A percentile compares a stretch with the other conserved stretches of the same genome.
Evolutionary conservation across 1,284 basidiomycete species (phyloP).

Genomic region (Rhodotorula sp.): DNA sequence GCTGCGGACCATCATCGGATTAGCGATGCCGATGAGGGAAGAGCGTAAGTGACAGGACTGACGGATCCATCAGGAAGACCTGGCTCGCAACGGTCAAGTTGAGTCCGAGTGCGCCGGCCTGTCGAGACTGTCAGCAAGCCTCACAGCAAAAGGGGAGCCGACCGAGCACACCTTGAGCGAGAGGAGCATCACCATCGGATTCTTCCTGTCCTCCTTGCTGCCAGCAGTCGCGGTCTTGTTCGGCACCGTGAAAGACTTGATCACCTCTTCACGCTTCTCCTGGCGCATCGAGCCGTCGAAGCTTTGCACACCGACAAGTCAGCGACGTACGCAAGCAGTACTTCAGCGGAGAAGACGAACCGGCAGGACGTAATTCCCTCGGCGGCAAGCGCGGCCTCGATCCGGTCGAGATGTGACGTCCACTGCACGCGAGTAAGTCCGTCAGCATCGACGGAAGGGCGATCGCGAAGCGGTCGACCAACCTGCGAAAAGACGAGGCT

Average conservation of each 20-base stretch:
- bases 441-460: background rate
- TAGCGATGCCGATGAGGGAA: background rate
- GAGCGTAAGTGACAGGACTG: background rate
- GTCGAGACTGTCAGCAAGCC: background rate
- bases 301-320: background rate
- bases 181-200: constrained; percentile 44
- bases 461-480: background rate
- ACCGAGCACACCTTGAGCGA: constrained; percentile 35
- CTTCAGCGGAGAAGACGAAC: constrained; percentile 3
- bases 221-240: constrained; percentile 25
- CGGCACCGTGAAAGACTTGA: constrained; percentile 34
- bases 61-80: constrained; percentile 42
- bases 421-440: constrained; percentile 28
- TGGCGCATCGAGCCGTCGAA: constrained; percentile 45
- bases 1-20: background rate
- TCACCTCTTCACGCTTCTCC: constrained; percentile 41
- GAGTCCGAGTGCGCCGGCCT: constrained; percentile 39
- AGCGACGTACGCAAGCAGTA: background rate
- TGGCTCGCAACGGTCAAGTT: constrained; percentile 39
- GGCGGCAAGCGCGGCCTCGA: constrained; percentile 29
- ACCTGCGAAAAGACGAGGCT: constrained; percentile 44
- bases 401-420: constrained; percentile 43
- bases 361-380: constrained; percentile 36
- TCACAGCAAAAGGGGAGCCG: no score
- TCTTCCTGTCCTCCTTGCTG: constrained; percentile 30